Base-by-base conservation (phyloP, 2,329 filamentous ascomycete genomes). In the Beauveria scarabaeidicola region DNA sequence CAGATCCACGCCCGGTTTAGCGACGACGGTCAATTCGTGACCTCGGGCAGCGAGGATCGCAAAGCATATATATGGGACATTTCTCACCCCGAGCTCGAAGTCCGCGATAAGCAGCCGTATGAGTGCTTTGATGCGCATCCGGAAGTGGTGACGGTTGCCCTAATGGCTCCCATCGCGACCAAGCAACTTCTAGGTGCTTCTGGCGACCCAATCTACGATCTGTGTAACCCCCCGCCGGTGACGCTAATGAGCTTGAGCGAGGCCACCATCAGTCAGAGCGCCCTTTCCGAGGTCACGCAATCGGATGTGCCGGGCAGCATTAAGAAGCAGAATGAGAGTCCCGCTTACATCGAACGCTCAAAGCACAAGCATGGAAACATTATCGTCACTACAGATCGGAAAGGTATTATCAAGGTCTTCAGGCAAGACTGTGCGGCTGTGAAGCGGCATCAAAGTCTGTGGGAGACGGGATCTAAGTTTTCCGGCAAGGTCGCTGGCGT, bases 221-320 rank as follows among this genome's bases (percentile, higher is more conserved):
- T 97, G 1, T 97, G 94, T 78, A 97, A 97, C 66, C 94, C 94
- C 5, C 94, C 93, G 0, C 91, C 93, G 0, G 85, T 97, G 17
- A 92, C 85, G 7, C 78, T 97, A 19, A 79, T 92, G 62, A 91
- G 88, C 64, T 81, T 86, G 27, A 84, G 87, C 21, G 90, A 94
- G 66, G 74, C 73, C 32, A 74, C 73, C 1, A 69, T 69, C 8
- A 81, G 74, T 59, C 75, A 77, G 60, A 72, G 71, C 2, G 72
- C 70, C 2, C 67, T 75, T 13, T 72, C 72, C 5, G 73, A 75
- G 13, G 67, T 64, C 6, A 69, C 72, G 52, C 67, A 76, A 61
- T 61, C 67, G n/a, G 65, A 75, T 67, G 66, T 66, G 15, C 65
- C 61, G 64, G 69, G 62, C 61, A 72, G 62, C 61, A 61, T 59